These are phyloP conservation scores for Clonostachys solani DNA, from an alignment of 2,329 filamentous ascomycete species.

Conservation along the genomic window DNA sequence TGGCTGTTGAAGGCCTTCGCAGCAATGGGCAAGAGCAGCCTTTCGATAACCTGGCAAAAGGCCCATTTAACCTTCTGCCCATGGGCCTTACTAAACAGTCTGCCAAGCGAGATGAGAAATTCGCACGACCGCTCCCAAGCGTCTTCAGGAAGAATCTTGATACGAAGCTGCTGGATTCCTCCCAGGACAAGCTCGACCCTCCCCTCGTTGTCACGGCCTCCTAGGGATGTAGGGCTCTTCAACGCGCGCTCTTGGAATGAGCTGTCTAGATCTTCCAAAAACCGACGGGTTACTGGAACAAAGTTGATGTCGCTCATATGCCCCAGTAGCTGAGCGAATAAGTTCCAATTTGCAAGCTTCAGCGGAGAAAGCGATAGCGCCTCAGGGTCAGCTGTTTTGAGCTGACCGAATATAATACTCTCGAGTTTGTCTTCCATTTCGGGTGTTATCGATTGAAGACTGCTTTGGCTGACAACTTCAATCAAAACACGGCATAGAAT, in stretches of 20 bases:
- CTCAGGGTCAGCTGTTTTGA: constrained; percentile 84
- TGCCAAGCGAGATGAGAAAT: constrained; percentile 77
- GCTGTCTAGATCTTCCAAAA: constrained; percentile 73
- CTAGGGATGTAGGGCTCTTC: constrained; percentile 56
- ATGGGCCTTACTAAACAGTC: constrained; percentile 79
- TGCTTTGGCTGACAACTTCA: constrained; percentile 91
- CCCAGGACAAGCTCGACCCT: constrained; percentile 84
- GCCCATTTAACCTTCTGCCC: constrained; percentile 88
- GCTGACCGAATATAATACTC: constrained; percentile 92
- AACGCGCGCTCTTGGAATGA: constrained; percentile 71
- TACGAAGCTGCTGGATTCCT: constrained; percentile 84
- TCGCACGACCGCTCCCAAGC: constrained; percentile 85
- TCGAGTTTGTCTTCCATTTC: constrained; percentile 95
- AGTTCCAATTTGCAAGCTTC: constrained; percentile 90
- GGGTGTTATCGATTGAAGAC: constrained; percentile 71
- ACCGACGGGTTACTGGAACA: constrained; percentile 74
- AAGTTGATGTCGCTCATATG: constrained; percentile 96
- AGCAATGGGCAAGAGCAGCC: constrained; percentile 81
- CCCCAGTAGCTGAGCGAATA: constrained; percentile 90
- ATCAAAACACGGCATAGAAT: constrained; percentile 90
- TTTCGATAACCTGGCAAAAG: constrained; percentile 89
- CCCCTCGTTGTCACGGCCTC: constrained; percentile 66
- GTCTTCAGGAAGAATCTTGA: constrained; percentile 69
- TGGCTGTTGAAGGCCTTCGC: constrained; percentile 73
- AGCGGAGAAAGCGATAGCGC: constrained; percentile 73